Base-by-base conservation (phyloP, 2,329 filamentous ascomycete genomes). In the Byssochlamys sp. region DNA sequence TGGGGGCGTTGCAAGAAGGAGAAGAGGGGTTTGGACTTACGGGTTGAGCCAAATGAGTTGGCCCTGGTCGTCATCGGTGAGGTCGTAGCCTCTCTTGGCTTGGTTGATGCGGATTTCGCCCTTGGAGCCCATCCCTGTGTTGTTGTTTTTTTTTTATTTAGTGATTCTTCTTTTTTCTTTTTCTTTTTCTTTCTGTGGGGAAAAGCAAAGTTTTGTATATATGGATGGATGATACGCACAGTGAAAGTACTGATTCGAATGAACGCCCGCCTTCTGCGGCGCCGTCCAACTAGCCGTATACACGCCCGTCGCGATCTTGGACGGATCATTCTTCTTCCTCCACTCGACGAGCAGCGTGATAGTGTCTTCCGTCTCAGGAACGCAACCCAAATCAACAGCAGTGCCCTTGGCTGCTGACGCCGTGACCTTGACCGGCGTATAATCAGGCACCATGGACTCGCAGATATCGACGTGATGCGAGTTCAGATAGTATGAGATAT, bases 401-500 rank as follows among this genome's bases (percentile, higher is more conserved):
- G 89, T 87, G 56, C 91, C 91, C 68, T 84, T 88, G 14, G 88
- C 88, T 1, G 86, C 91, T 2, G 87, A 88, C 6, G 96, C 91
- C 63, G 84, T 87, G 56, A 88, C 90, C 67, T 85, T 87, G 56
- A 88, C 82, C 12, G 91, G 92, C 33, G 84, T 80, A 73, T 87
- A 95, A 52, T 87, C 88, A 6, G 86, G 84, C 1, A 95, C 89
- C 90, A 96, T 95, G 57, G 86, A 90, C 78, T 95, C 91, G 76
- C 88, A 90, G 65, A 96, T 84, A 74, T 96, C 91, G 66, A 96
- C 81, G 77, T 96, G 92, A 77, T 96, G 91, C 62, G 86, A 90
- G 81, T 96, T 96, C 63, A 96, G 84, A 75, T 96, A 96, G 79
- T 96, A 96, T 9, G 87, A 91, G 67, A 96, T 96, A 73, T 96